phyloP scores from a whole-genome alignment of 352 stramenopile species.

The Globisporangium spiculum region DNA sequence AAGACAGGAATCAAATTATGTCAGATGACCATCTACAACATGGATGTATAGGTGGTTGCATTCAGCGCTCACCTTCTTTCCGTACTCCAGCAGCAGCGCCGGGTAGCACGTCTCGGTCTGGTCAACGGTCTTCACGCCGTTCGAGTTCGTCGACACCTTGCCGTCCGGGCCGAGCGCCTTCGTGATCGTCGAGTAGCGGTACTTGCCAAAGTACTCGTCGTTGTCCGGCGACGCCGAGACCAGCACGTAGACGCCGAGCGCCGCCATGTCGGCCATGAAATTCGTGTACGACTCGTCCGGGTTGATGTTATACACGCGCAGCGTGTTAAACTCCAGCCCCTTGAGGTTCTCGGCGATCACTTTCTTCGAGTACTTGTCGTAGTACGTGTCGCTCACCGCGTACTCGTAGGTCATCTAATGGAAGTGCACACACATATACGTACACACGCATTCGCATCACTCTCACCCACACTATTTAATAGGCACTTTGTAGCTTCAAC shows the following conservation, averaged over 20 bases:
- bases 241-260: slow-evolving; percentile 76
- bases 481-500: slow-evolving; percentile 15
- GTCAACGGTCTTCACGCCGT: slow-evolving; percentile 48
- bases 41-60: background rate
- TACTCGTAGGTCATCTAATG: slow-evolving; percentile 85
- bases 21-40: background rate
- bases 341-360: slow-evolving; percentile 63
- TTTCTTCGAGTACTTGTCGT: slow-evolving; percentile 79
- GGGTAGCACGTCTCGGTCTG: slow-evolving; percentile 82
- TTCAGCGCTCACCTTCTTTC: slow-evolving; percentile 53
- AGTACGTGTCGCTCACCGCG: slow-evolving; percentile 83
- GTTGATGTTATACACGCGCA: slow-evolving; percentile 88
- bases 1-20: background rate
- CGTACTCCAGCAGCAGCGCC: slow-evolving; percentile 79
- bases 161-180: slow-evolving; percentile 59
- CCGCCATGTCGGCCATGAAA: slow-evolving; percentile 85
- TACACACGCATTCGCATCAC: background rate
- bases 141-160: slow-evolving; percentile 28
- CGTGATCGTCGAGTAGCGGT: slow-evolving; percentile 77
- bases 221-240: slow-evolving; percentile 79
- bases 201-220: slow-evolving; percentile 83
- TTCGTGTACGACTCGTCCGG: slow-evolving; percentile 75
- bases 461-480: background rate
- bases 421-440: background rate
- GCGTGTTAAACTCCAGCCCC: slow-evolving; percentile 78